These are phyloP conservation scores for Papiliotrema nemorosa DNA, from an alignment of 1,284 basidiomycete species.

Conservation along the genomic window DNA sequence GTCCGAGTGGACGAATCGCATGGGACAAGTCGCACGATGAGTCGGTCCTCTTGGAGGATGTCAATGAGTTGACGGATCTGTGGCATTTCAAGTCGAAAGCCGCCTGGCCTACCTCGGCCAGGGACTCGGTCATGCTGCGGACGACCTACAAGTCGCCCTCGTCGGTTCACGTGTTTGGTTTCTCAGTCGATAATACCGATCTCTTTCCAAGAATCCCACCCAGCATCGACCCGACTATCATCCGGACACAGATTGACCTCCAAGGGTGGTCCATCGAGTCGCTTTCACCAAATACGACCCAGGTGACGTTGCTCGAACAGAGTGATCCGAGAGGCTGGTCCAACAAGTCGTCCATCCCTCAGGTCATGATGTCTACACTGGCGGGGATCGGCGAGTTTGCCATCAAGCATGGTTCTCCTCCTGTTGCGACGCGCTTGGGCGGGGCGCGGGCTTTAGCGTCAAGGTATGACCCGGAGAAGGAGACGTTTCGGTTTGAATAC, in stretches of 20 bases:
- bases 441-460: conserved; percentile 72
- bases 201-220: conserved; percentile 78
- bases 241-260: conserved; percentile 90
- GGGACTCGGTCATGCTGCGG: conserved; percentile 85
- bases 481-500: conserved; percentile 80
- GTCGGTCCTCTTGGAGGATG: conserved; percentile 77
- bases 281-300: conserved; percentile 90
- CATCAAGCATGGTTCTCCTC: conserved; percentile 92
- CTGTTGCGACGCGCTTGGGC: conserved; percentile 73
- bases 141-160: conserved; percentile 97
- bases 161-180: conserved; percentile 92
- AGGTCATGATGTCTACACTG: conserved; percentile 80
- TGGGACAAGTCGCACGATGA: conserved; percentile 94
- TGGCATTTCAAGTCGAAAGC: conserved; percentile 88
- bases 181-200: conserved; percentile 84
- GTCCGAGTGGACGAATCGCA: conserved; percentile 71
- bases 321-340: conserved; percentile 97
- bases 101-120: conserved; percentile 87
- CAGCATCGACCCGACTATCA: conserved; percentile 64
- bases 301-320: conserved; percentile 91
- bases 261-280: conserved; percentile 97
- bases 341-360: conserved; percentile 88
- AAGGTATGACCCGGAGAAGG: conserved; percentile 83
- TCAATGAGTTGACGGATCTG: conserved; percentile 84
- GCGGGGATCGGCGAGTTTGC: conserved; percentile 90